These are phyloP conservation scores for Coix lacrymajobi DNA, from an alignment of 176 grass and related monocot species.

Conservation along the genomic window DNA sequence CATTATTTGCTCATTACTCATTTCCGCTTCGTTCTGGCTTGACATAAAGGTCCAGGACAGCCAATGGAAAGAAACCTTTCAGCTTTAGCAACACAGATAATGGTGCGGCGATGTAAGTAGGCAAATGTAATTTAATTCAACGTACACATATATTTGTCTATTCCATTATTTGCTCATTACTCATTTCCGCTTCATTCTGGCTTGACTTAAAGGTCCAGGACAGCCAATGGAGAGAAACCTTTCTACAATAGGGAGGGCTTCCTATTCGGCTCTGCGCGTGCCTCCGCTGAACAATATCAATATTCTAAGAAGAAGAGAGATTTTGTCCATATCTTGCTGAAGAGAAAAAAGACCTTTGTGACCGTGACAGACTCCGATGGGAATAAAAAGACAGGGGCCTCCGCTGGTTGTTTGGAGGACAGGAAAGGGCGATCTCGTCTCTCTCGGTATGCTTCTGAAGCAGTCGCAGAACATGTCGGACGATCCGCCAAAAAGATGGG, in stretches of 20 bases:
- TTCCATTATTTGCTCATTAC: too few relatives aligned
- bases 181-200: too few relatives aligned
- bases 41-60: conserved; percentile 3
- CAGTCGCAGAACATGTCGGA: conserved; percentile 20
- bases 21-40: not conserved
- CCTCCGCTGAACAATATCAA: not conserved
- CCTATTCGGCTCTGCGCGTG: not conserved
- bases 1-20: not conserved
- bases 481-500: conserved; percentile 34
- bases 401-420: conserved; percentile 36
- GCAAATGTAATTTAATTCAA: too few relatives aligned
- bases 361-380: conserved; percentile 25
- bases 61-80: not conserved
- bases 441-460: conserved; percentile 32
- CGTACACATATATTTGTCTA: too few relatives aligned
- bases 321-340: conserved; percentile 23
- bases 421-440: conserved; percentile 21
- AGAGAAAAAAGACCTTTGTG: conserved; percentile 37
- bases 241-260: too few relatives aligned
- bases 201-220: too few relatives aligned
- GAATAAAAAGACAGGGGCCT: conserved; percentile 30
- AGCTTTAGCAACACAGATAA: too few relatives aligned
- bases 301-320: conserved; percentile 1
- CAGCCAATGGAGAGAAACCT: too few relatives aligned
- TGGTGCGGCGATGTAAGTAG: too few relatives aligned